phyloP scores from a whole-genome alignment of 1,284 basidiomycete genomes.

The Tilletia walkeri region DNA sequence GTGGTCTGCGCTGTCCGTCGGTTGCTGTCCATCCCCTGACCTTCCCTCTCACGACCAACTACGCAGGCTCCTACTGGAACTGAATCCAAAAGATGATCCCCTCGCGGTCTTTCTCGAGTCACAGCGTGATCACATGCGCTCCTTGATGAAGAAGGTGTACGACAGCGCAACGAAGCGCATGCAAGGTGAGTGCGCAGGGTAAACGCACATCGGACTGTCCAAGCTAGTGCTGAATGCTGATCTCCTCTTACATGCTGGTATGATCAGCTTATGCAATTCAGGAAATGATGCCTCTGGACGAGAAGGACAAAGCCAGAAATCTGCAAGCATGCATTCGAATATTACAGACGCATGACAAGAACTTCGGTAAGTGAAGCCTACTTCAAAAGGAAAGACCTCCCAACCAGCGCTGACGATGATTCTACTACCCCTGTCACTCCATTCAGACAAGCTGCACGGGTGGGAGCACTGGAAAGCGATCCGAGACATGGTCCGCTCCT shows the following conservation, averaged over 20 bases:
- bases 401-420: not conserved
- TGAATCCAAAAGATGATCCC: conserved; percentile 60
- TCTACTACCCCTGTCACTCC: not conserved
- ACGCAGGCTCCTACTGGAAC: conserved; percentile 40
- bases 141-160: conserved; percentile 72
- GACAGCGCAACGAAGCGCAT: conserved; percentile 63
- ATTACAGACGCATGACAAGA: not conserved
- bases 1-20: no score
- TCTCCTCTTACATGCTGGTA: no score
- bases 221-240: not conserved
- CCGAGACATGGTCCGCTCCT: conserved; percentile 63
- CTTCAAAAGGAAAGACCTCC: not conserved
- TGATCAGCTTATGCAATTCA: conserved; percentile 1
- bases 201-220: conserved; percentile 13
- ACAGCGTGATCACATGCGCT: conserved; percentile 81
- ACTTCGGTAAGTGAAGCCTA: not conserved
- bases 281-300: conserved; percentile 8
- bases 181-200: conserved; percentile 60
- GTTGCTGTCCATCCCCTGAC: no score
- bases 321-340: conserved; percentile 3
- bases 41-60: no score
- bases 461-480: conserved; percentile 70
- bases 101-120: conserved; percentile 92
- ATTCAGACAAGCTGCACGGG: conserved; percentile 3
- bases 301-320: conserved; percentile 15